Percentiles rank a stretch among this genome's conserved stretches.
Conservation (phyloP, 1,284 basidiomycete genomes). For the Rhizoctonia solani region DNA sequence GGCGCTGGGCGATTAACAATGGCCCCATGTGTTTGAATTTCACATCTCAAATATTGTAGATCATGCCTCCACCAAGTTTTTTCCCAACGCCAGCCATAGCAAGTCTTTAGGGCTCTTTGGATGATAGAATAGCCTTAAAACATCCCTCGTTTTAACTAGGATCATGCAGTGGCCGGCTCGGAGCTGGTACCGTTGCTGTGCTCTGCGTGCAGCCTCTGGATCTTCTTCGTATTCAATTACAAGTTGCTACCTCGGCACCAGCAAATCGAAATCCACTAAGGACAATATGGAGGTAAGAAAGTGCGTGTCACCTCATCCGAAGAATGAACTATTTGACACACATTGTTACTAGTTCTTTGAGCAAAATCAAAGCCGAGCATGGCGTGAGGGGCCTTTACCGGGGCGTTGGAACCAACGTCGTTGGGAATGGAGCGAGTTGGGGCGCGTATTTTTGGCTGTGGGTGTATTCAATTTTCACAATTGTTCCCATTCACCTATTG, state of each 20-base stretch:
- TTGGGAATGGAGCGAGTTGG: slow-evolving; percentile 97
- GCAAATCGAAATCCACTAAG: slow-evolving; percentile 58
- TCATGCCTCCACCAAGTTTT: slow-evolving; percentile 57
- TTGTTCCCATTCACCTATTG: neutral
- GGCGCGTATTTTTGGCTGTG: slow-evolving; percentile 98
- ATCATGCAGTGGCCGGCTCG: slow-evolving; percentile 92
- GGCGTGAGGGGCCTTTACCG: slow-evolving; percentile 91
- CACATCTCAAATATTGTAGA: no score
- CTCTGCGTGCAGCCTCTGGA: slow-evolving; percentile 98
- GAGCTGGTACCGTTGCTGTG: slow-evolving; percentile 90
- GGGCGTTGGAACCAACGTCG: slow-evolving; percentile 88
- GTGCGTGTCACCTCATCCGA: neutral
- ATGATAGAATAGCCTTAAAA: neutral
- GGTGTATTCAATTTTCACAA: slow-evolving; percentile 46
- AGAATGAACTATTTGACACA: neutral
- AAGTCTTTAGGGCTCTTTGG: slow-evolving; percentile 40
- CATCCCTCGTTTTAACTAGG: slow-evolving; percentile 52
- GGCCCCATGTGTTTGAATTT: no score
- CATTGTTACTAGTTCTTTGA: slow-evolving; percentile 58
- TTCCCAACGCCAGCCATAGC: slow-evolving; percentile 73
- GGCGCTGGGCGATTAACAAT: no score
- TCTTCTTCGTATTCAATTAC: slow-evolving; percentile 93
- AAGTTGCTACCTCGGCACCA: slow-evolving; percentile 77
- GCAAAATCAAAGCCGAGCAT: slow-evolving; percentile 72
- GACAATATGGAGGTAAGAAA: slow-evolving; percentile 60